Evolutionary conservation across 2,329 filamentous ascomycete genomes (phyloP).

Genomic region (Diplodia scrobiculata): DNA sequence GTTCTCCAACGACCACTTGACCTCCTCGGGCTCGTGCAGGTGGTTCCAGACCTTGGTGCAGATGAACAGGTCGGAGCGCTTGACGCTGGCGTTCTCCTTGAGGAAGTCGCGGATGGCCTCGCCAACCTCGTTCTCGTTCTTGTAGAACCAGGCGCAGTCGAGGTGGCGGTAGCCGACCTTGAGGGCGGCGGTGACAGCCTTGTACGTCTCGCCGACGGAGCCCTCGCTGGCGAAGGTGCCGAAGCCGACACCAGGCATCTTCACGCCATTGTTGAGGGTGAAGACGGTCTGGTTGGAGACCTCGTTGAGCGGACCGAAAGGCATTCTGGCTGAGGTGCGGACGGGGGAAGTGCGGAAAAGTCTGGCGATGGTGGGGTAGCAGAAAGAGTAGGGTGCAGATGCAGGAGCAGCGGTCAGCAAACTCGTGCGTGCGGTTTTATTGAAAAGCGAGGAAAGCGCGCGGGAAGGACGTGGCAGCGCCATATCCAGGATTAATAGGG

Average conservation of each 20-base stretch:
- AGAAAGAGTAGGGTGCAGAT: constrained; percentile 19
- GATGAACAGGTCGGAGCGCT: constrained; percentile 65
- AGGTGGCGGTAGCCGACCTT: constrained; percentile 64
- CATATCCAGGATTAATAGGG: constrained; percentile 24
- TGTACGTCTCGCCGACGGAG: constrained; percentile 56
- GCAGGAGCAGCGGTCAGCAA: constrained; percentile 26
- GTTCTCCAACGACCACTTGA: constrained; percentile 61
- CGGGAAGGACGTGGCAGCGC: constrained; percentile 22
- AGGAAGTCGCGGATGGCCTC: constrained; percentile 64
- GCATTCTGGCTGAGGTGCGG: constrained; percentile 23
- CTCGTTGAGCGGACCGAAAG: constrained; percentile 24
- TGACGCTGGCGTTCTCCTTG: constrained; percentile 56
- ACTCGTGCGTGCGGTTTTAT: constrained; percentile 13
- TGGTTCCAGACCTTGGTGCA: constrained; percentile 71
- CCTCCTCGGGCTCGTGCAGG: constrained; percentile 59
- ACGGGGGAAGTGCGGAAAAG: neutral
- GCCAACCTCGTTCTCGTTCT: constrained; percentile 71
- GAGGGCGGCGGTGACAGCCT: constrained; percentile 62
- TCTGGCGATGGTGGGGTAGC: constrained; percentile 9
- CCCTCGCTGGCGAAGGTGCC: constrained; percentile 73
- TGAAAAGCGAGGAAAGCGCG: constrained; percentile 15
- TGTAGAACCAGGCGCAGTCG: constrained; percentile 71
- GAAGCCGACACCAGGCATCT: constrained; percentile 70
- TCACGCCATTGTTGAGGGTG: constrained; percentile 60
- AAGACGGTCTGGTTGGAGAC: constrained; percentile 48